Evolutionary conservation across 768 basidiomycete species (phyloP), one percentile per base, ranked within the genome.

Genomic region (Bullera alba): DNA sequence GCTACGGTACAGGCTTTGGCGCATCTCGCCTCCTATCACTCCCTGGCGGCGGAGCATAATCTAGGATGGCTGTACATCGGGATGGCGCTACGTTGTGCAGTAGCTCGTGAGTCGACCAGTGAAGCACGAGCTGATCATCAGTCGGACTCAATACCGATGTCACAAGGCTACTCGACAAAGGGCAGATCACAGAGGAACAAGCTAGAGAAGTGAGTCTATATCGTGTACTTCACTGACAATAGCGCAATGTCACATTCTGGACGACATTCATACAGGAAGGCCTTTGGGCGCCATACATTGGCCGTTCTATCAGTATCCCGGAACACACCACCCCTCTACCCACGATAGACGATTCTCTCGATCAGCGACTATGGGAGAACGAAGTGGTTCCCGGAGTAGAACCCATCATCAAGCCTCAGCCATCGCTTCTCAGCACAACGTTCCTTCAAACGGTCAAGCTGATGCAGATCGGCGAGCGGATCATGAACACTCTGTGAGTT

Each of bases 61-160:
- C 56, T 77, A 5, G 77, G 77, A 1, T 78, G 76, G 58, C 59
- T 76, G 34, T 77, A 77, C 50, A 76, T 77, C 46, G 76, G 77
- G 60, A 61, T 67, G 56, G 70, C 67, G 2, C 38, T 63, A 15
- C 27, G 68, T 23, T 53, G 53, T 28, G 59, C 57, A 5, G 30
- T 63, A 29, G 54, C 65, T 35, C 44, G 68, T 70, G 54, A 57
- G 68, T 62, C 23, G 16, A 19, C 41, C 38, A 36, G 41, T 48
- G 21, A 45, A 16, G 21, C 19, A 3, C n/a, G n/a, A 29, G 53
- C 45, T 50, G 39, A 53, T n/a, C 32, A n/a, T 0, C 38, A 70
- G 68, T 70, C 29, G 68, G 68, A 0, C 42, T 70, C 48, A 65
- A 70, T 46, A 56, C 63, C 22, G 63, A 70, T 32, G 51, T 51